Base-by-base conservation (phyloP, 176 grass and related monocot species). In the Bolboschoenus planiculmis region DNA sequence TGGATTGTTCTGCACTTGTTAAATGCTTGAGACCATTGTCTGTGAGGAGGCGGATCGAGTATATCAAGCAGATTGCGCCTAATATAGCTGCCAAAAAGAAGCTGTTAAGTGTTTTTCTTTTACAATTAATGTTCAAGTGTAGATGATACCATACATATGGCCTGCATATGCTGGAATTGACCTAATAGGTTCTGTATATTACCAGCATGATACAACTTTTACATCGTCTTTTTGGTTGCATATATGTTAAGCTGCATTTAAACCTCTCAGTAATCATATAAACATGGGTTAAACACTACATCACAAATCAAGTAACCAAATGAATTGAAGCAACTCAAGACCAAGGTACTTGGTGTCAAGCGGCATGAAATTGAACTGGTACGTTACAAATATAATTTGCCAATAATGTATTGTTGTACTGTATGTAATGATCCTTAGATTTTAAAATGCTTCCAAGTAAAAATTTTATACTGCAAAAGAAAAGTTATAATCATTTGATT, bases 21-120 rank as follows among this genome's bases (percentile, higher is more conserved):
- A 94, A 93, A 81, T 76, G 85, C 80, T 83, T 94, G 84, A 94
- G 83, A 86, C 92, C 81, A 85, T 85, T 97, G 53, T 81, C 81
- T 37, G 77, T 68, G 51, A 63, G 23, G 85, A 86, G 70, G 55
- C 85, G 92, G 77, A 85, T 85, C 66, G 85, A 92, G 67, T 91
- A 94, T 77, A 91, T 97, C n/a, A 85, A 83, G 84, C 89, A 88
- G 56, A 85, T 87, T 62, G 92, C 92, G 84, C 92, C 95, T 85
- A 94, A 93, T 27, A 90, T 97, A 82, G 95, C 92, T 20, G 87
- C 55, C 68, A 95, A 87, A 88, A 90, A 82, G 82, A 94, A 88
- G 83, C 43, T 94, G 95, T 98, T 44, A 86, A 84, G 92, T 91
- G 70, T 37, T 33, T 66, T 30, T 77, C 53, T 30, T 75, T 18